Base-by-base conservation (phyloP, 306 rosid species). In the Lablab purpureus region DNA sequence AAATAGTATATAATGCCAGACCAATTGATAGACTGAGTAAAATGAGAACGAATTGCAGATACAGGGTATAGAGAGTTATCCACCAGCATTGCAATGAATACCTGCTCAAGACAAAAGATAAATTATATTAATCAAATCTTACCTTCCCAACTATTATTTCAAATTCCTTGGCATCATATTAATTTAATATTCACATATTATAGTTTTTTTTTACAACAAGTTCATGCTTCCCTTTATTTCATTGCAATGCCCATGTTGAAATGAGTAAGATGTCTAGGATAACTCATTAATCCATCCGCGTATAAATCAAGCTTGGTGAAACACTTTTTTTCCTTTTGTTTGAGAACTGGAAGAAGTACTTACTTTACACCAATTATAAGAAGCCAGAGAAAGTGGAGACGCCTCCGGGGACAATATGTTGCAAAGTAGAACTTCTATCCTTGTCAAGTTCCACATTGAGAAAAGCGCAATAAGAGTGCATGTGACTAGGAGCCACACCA, bases 401-500 rank as follows among this genome's bases (percentile, higher is more conserved):
- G 96, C 97, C 85, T 96, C 99, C 6, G 99, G 99, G 36, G 99
- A 96, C 80, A 96, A 81, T 67, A 90, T 73, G 78, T 96, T 93
- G 93, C 99, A 96, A 43, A 96, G 88, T 49, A 78, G 91, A 86
- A 96, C 99, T 88, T 96, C 99, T 46, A 96, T 77, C 89, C 97
- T 87, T 62, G 99, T 96, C 90, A 96, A 87, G 87, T 93, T 96
- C 99, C 99, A 90, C 99, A 96, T 96, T 52, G 99, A 96, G 51
- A 93, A 78, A 72, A 96, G 98, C 78, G 91, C 91, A 10, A 89
- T 54, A 22, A 88, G 12, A 78, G 99, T 93, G 90, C 99, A 90
- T 32, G 27, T 40, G 32, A 85, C 91, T 25, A 87, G 88, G 70
- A 83, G 51, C 80, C 80, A 60, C 68, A 82, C 97, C 88, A 90